Evolutionary conservation across 2,329 filamentous ascomycete genomes (phyloP).

Genomic region (Didymella lethalis): DNA sequence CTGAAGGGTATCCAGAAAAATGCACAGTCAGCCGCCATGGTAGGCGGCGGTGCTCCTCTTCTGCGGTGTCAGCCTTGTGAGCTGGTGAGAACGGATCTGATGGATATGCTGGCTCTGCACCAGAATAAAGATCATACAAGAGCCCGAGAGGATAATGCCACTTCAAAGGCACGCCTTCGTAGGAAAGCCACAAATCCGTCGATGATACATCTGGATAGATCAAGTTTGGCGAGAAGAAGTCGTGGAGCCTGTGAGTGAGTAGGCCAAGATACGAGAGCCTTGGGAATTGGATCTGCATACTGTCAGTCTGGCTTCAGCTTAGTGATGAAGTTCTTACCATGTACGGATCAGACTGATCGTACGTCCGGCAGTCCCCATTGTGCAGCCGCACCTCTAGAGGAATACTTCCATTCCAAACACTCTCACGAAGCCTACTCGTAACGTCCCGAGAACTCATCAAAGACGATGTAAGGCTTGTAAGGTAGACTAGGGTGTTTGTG

Average conservation of each 20-base stretch:
- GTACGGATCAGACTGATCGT: constrained; percentile 67
- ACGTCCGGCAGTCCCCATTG: constrained; percentile 66
- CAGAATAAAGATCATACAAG: constrained; percentile 73
- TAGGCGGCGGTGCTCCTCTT: constrained; percentile 43
- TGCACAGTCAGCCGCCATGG: constrained; percentile 72
- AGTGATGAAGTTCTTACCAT: constrained; percentile 54
- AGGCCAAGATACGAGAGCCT: constrained; percentile 74
- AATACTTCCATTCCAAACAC: constrained; percentile 66
- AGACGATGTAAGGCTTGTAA: constrained; percentile 12
- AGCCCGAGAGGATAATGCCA: constrained; percentile 76
- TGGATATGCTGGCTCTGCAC: constrained; percentile 57
- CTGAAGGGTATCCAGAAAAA: constrained; percentile 65
- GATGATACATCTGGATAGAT: constrained; percentile 64
- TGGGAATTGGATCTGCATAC: constrained; percentile 64
- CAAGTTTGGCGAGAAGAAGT: constrained; percentile 66
- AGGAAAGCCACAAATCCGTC: constrained; percentile 69
- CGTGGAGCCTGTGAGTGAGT: constrained; percentile 67
- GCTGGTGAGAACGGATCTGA: constrained; percentile 23
- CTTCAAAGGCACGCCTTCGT: constrained; percentile 72
- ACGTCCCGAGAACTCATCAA: constrained; percentile 45
- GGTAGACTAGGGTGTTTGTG: constrained; percentile 26
- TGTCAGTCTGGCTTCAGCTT: constrained; percentile 4
- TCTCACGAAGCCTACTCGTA: constrained; percentile 54
- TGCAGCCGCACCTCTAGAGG: constrained; percentile 67
- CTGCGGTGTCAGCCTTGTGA: constrained; percentile 26